Base-by-base conservation (phyloP, 2,329 filamentous ascomycete species). In the Microthyrium microscopicum region DNA sequence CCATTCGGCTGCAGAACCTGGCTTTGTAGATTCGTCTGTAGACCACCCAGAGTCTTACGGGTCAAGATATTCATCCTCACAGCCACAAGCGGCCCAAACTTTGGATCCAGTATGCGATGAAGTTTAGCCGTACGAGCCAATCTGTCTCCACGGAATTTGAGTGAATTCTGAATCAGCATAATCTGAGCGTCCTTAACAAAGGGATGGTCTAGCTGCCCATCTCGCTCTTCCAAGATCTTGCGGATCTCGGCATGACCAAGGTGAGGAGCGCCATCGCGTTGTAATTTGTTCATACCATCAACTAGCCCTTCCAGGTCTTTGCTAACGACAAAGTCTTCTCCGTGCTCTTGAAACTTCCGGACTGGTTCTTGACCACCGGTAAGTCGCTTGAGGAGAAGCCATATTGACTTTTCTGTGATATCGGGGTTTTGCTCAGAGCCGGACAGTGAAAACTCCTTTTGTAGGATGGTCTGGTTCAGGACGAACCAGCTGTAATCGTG, bases 401-500 rank as follows among this genome's bases (percentile, higher is more conserved):
- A 63, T 29, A 67, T 50, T 45, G 63, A 71, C 53, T 74, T 74
- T 46, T 47, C 51, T 2, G 68, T 70, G 20, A 74, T 40, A 42
- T 74, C 70, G 0, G 68, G 67, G 51, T 74, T 74, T 53, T 74
- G 70, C 50, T 74, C 70, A 0, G 68, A 72, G 6, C 70, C 70
- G 0, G 70, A 74, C 1, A 74, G 60, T 9, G 64, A 68, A 37
- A 74, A 73, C 48, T 74, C 70, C 15, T 63, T 59, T n/a, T 66
- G 64, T 29, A 73, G 65, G 43, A 74, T 73, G 45, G 52, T 53
- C 39, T 67, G 64, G 46, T 69, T 60, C 3, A 70, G 58, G 35
- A 74, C 60, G 51, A 74, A 74, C 70, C 70, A 74, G 2, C 63
- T 64, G 53, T 74, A 74, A 46, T 73, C 68, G 50, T 71, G 64